Conservation (phyloP, 2,329 filamentous ascomycete genomes). For the Davidsoniella eucalypti region DNA sequence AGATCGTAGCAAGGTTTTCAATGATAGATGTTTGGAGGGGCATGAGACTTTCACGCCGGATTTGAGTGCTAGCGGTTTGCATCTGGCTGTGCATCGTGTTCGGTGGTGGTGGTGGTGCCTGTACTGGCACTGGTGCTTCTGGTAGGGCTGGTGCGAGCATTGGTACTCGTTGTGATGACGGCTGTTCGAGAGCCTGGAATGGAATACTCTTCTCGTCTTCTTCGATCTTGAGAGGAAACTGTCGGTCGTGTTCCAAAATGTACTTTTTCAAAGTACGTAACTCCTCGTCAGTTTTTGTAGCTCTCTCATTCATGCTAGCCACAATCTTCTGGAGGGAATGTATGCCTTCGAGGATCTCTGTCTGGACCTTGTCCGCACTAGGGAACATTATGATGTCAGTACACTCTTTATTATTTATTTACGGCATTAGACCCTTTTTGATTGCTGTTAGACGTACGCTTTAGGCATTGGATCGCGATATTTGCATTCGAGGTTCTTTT, state of each 20-base stretch:
- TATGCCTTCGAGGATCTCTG: slow-evolving; percentile 43
- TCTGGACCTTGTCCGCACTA: slow-evolving; percentile 42
- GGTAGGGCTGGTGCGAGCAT: too few relatives aligned
- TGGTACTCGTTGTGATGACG: too few relatives aligned
- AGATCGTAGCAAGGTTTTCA: background rate
- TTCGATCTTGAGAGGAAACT: slow-evolving; percentile 8
- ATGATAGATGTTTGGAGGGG: background rate
- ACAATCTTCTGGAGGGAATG: slow-evolving; percentile 21
- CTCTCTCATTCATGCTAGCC: background rate
- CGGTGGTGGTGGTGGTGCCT: too few relatives aligned
- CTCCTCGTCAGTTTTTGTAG: slow-evolving; percentile 4
- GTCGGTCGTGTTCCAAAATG: slow-evolving; percentile 3
- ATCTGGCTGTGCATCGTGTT: too few relatives aligned
- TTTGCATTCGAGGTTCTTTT: slow-evolving; percentile 68
- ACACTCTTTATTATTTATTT: background rate
- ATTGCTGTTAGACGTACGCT: slow-evolving; percentile 42
- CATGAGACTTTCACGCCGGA: background rate
- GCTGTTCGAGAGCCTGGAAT: background rate
- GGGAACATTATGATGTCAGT: background rate
- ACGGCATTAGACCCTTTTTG: background rate
- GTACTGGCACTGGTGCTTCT: too few relatives aligned
- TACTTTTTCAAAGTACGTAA: slow-evolving; percentile 13
- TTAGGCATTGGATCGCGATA: slow-evolving; percentile 86
- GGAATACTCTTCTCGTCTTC: background rate
- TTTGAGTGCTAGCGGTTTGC: background rate